Base-by-base conservation (phyloP, 257 asterid genomes). In the Agastache rugosa region DNA sequence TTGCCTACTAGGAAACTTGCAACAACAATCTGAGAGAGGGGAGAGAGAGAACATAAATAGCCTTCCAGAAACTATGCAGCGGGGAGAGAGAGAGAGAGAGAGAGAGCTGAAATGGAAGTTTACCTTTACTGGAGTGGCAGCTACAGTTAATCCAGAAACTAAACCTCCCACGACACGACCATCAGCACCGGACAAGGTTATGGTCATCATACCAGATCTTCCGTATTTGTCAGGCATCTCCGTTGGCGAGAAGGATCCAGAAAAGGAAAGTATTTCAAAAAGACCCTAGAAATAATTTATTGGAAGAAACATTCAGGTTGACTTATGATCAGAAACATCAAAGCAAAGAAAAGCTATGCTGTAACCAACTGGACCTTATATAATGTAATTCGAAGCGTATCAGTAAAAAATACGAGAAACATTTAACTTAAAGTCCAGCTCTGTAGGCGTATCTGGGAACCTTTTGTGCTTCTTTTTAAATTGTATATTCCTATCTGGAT, bases 101-200 rank as follows among this genome's bases (percentile, higher is more conserved):
- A 17, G 63, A 53, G 50, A 54, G 17, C 3, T 11, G 17, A 16
- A 39, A 15, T 0, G 7, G 22, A 50, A 45, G 16, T 17, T 17
- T 77, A 90, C 97, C 95, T 87, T 90, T 29, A 92, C 93, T 29
- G 90, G 90, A 71, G 82, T 82, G 73, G 97, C 97, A 11, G 96
- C 97, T 27, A 83, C 74, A 22, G 93, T 83, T 44, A 86, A 74
- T 35, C 97, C 97, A 29, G 93, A 88, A 55, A 92, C 84, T 62
- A 83, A 81, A 41, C 97, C 97, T 48, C 97, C 97, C 12, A 92
- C 84, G 9, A 92, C 96, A 47, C 97, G 96, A 31, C 96, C 96
- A 75, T 92, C 96, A 2, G 92, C 87, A 70, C 96, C 90, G 12
- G 96, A 92, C 84, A 92, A 65, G 77, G 91, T 82, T 50, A 90